Evolutionary conservation across 2,329 filamentous ascomycete genomes (phyloP), one percentile per base, ranked within the genome.

Genomic region (Talaromyces atroroseus): DNA sequence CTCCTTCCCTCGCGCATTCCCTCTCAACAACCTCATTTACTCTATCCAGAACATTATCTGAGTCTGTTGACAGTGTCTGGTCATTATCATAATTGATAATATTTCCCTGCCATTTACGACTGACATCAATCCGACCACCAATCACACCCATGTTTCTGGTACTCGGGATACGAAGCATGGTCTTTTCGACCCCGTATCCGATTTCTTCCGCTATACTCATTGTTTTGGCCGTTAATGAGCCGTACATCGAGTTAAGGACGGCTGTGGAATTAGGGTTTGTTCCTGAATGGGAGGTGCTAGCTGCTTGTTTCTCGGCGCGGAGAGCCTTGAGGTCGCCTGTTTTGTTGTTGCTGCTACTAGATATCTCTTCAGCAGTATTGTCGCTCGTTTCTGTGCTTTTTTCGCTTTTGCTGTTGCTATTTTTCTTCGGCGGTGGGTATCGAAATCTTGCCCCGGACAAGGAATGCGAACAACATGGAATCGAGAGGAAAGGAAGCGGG

Each of bases 381-480:
- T 29, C 11, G 11, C 2, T 11, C 26, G 7, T 11, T 29, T 29
- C 26, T 8, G 11, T 29, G 26, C 5, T 29, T 5, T 46, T 10
- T 32, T 6, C 16, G 4, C 18, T 46, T 16, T 36, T 26, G 23
- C 5, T 21, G 29, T 18, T 73, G 66, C 3, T 26, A 10, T 61
- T 80, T 80, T 51, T 52, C 16, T 60, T 65, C 1, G 65, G 64
- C 10, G 71, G 65, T 0, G 69, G 68, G 52, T 76, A 77, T 1
- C 94, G 85, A 68, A 87, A 94, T 58, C 77, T 71, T 2, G 83
- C 82, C 1, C 94, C 94, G 0, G 85, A 84, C 2, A 99, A 83
- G 58, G 88, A 82, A 74, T 97, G 91, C 61, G 90, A 95, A 75
- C 94, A 99, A 76, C 94, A 99, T 1, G 94, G 94, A 46, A 99